Evolutionary conservation across 208 protist species (phyloP), one percentile per base, ranked within the genome.

Genomic region (Leishmania aethiopica): DNA sequence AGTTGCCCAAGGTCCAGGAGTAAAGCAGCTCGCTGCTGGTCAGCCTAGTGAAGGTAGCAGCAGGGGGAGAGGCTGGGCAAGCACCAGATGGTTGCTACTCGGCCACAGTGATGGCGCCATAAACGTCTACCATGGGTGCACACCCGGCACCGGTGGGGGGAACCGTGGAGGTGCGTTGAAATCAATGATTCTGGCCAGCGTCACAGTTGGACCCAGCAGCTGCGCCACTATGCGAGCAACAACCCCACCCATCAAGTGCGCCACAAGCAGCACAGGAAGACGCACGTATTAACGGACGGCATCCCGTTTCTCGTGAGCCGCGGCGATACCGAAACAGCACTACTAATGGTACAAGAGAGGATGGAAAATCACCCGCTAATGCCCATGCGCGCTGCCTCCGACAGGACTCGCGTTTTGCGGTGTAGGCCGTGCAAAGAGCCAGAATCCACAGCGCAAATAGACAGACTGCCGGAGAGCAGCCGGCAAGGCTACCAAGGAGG

Each of bases 191-290:
- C 87, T 84, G 42, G 82, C 75, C 22, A 94, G 28, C 28, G 55
- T 78, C 6, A 67, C 11, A 47, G 70, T 69, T 5, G 47, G 6
- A 40, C 79, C 40, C 40, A 89, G 60, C 70, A 88, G 45, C 47
- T 72, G 45, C 40, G 86, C 82, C 49, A 83, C 87, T 40, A 92
- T 51, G 1, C 79, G 83, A 8, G 88, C 89, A 64, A 94, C 88
- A 40, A 90, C 69, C 69, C 88, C 91, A 19, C 89, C 89, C 91
- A 94, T 94, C 19, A 85, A 94, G 64, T 94, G 89, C 17, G 81
- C 89, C 51, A 90, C 86, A 49, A 94, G 55, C 89, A 89, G 92
- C 17, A 90, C 81, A 19, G 17, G 75, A 35, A 71, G 77, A 22
- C 1, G 55, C 59, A 47, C 79, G 51, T 42, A 59, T 11, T n/a